Evolutionary conservation across 148 eudicot genomes (phyloP).

Genomic region (Rhododendron simsii): DNA sequence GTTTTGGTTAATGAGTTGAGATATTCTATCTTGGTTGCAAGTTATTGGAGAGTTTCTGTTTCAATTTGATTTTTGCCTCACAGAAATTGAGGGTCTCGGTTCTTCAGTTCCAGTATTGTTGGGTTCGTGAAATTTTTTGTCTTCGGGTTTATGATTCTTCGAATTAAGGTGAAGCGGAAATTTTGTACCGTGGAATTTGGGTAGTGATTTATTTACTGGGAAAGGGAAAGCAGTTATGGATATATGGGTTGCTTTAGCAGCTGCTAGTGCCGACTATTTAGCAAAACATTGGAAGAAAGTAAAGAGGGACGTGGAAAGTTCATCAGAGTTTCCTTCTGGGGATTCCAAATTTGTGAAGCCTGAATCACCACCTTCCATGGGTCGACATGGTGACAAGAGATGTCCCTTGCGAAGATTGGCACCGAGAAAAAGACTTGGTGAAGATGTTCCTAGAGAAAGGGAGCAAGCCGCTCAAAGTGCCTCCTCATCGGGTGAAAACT

Average conservation of each 20-base stretch:
- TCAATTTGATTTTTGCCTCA: conserved; percentile 10
- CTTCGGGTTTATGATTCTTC: conserved; percentile 11
- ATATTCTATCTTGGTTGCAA: not conserved
- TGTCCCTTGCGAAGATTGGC: conserved; percentile 14
- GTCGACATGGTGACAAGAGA: conserved; percentile 23
- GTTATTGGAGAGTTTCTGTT: not conserved
- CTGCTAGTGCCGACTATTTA: conserved; percentile 79
- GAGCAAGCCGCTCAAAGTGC: conserved; percentile 19
- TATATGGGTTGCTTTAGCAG: conserved; percentile 78
- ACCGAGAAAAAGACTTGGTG: conserved; percentile 5
- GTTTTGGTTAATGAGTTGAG: not conserved
- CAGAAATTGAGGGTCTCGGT: not conserved
- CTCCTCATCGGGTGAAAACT: conserved; percentile 20
- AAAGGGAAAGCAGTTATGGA: conserved; percentile 48
- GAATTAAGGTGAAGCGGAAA: conserved; percentile 18
- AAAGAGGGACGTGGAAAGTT: conserved; percentile 29
- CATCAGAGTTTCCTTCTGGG: conserved; percentile 24
- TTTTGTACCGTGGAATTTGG: conserved; percentile 22
- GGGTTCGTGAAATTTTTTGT: conserved; percentile 23
- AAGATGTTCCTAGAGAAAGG: conserved; percentile 21
- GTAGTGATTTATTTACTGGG: conserved; percentile 10
- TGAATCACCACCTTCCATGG: conserved; percentile 25
- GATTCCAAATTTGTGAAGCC: conserved; percentile 25
- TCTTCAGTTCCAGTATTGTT: conserved; percentile 10
- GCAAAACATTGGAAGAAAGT: conserved; percentile 61